Evolutionary conservation across 768 basidiomycete genomes (phyloP), one percentile per base, ranked within the genome.

Genomic region (Suillus weaverae): DNA sequence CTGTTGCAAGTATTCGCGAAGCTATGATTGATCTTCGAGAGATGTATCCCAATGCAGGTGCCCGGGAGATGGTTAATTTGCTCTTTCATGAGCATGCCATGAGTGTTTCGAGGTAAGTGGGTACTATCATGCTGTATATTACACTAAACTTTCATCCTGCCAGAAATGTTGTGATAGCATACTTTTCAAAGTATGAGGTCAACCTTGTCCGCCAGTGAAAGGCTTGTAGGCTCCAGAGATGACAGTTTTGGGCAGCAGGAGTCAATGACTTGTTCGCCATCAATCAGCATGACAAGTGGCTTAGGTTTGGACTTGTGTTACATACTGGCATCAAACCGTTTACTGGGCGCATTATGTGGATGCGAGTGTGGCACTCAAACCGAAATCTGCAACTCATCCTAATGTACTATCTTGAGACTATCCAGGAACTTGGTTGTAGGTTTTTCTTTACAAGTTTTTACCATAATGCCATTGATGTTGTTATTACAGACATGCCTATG

Each of bases 271-370:
- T 80, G 0, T 71, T 72, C 62, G 63, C 72, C 5, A 62, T 77
- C 14, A 79, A 84, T 64, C 83, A 84, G 67, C 81, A 85, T 66
- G 80, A 85, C 64, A 85, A 85, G 57, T 83, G 79, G 79, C 70
- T 71, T 43, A 63, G 69, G 5, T 83, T 78, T 69, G 80, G 80
- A 0, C 71, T 84, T 0, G 72, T 63, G 26, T 68, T 80, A 53
- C 70, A 75, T 48, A 30, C 67, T 41, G 67, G 68, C 16, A 43
- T 70, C 1, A 70, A 76, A 16, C 69, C 69, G 8, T 69, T 64
- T 20, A 22, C 66, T 5, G 71, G 75, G 0, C 11, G 35, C 1
- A 69, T 74, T 10, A 39, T 69, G 18, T 76, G 72, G 70, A 18
- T 71, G 30, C 60, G 66, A 46, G 67, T 74, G 7, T 76, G 73